phyloP scores from a whole-genome alignment of 495 filamentous ascomycete genomes.

The Daldinia childiae region DNA sequence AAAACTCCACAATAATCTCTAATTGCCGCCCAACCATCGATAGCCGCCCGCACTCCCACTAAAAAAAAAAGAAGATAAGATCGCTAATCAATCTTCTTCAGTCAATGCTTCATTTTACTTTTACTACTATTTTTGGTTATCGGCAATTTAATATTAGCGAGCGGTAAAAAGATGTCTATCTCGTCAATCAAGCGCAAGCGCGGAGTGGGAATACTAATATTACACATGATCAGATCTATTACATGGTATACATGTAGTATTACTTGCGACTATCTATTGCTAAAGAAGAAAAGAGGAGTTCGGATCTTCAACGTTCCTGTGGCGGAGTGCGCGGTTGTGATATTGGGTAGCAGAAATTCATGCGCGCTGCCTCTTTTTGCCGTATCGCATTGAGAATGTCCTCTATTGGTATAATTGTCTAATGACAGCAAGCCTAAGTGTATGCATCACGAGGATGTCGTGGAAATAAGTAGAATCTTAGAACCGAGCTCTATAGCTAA shows the following conservation, averaged over 20 bases:
- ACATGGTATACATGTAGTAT: not conserved
- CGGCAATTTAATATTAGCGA: conserved; percentile 19
- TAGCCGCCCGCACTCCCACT: not conserved
- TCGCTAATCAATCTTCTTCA: conserved; percentile 20
- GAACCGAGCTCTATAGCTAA: not conserved
- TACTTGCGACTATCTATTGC: not conserved
- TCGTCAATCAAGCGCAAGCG: conserved; percentile 45
- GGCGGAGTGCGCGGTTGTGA: conserved; percentile 35
- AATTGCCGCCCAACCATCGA: conserved; percentile 4
- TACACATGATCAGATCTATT: conserved; percentile 23
- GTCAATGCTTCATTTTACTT: conserved; percentile 9
- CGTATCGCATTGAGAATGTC: conserved; percentile 8
- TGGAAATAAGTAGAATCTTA: conserved; percentile 24
- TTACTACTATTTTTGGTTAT: conserved; percentile 31
- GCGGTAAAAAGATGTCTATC: conserved; percentile 24
- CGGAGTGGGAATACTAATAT: conserved; percentile 12
- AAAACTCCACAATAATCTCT: conserved; percentile 13
- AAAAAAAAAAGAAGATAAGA: not conserved
- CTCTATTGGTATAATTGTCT: not conserved
- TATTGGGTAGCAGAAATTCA: conserved; percentile 24
- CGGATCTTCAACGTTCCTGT: conserved; percentile 29
- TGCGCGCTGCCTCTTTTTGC: conserved; percentile 25
- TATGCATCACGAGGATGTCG: conserved; percentile 21
- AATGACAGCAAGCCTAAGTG: not conserved
- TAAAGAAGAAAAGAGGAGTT: conserved; percentile 18